A percentile compares a stretch with the other conserved stretches of the same genome.
phyloP scores from a whole-genome alignment of 495 filamentous ascomycete genomes.

The Penicillium lividum region DNA sequence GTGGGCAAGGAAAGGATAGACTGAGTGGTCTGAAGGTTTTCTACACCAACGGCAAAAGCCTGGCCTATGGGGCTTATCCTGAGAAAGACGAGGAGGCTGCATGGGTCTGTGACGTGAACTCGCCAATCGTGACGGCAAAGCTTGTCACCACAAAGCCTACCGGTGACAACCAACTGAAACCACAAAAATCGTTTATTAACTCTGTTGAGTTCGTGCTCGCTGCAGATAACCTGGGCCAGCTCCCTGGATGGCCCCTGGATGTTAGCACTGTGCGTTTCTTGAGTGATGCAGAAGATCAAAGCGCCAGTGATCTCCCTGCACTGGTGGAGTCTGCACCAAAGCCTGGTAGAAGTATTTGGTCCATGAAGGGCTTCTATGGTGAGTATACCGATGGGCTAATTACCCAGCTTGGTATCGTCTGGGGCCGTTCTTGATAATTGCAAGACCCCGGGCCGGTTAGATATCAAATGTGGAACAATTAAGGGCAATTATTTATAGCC shows the following conservation, averaged over 20 bases:
- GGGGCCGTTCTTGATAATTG: background rate
- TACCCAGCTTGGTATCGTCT: background rate
- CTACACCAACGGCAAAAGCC: background rate
- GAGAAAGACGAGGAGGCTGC: background rate
- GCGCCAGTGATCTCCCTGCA: background rate
- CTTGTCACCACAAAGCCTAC: background rate
- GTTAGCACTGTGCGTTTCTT: background rate
- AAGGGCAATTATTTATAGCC: background rate
- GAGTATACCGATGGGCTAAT: background rate
- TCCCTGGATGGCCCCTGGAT: conserved; percentile 1
- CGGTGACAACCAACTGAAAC: background rate
- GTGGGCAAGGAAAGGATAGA: background rate
- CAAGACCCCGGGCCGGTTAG: background rate
- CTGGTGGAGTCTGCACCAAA: conserved; percentile 1
- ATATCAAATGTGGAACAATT: background rate
- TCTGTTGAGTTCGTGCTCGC: background rate
- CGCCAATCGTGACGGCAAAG: conserved; percentile 1
- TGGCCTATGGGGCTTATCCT: background rate
- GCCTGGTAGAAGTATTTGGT: background rate
- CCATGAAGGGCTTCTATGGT: conserved; percentile 1
- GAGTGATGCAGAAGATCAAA: background rate
- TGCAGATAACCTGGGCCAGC: conserved; percentile 2
- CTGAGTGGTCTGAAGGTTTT: conserved; percentile 1
- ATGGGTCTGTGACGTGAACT: background rate
- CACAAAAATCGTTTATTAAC: background rate